Percentiles rank a stretch among this genome's conserved stretches.
These are phyloP conservation scores for Corymbia calophylla DNA, from an alignment of 441 rosid species.

Conservation along the genomic window DNA sequence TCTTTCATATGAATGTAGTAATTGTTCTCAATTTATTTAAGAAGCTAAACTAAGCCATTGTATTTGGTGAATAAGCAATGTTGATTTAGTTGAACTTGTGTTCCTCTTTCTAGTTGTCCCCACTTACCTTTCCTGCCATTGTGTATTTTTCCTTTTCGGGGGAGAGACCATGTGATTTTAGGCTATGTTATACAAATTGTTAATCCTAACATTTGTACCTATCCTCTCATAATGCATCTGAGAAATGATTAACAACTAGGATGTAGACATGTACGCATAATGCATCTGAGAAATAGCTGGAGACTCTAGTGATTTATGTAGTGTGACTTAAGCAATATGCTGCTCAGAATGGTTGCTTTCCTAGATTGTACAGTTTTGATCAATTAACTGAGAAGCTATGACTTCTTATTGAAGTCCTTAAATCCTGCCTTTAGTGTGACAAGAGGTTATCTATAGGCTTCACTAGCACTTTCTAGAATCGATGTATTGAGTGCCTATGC, in stretches of 20 bases:
- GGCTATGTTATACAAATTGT: background rate
- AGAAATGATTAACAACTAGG: background rate
- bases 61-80: background rate
- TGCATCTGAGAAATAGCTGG: no score
- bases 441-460: no score
- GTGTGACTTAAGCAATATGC: no score
- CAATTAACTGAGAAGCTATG: no score
- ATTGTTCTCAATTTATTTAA: background rate
- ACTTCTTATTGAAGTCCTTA: no score
- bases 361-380: no score
- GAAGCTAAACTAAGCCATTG: background rate
- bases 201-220: background rate
- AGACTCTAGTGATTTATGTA: no score
- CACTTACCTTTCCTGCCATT: background rate
- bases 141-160: no score
- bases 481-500: no score
- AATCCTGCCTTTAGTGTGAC: no score
- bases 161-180: background rate
- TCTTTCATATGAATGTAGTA: background rate
- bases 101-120: background rate
- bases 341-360: no score
- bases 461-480: no score
- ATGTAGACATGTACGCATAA: background rate
- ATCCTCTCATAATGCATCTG: background rate
- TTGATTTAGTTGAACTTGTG: background rate